These are phyloP conservation scores for Verticillium longisporum DNA, from an alignment of 2,329 filamentous ascomycete genomes.

Conservation along the genomic window DNA sequence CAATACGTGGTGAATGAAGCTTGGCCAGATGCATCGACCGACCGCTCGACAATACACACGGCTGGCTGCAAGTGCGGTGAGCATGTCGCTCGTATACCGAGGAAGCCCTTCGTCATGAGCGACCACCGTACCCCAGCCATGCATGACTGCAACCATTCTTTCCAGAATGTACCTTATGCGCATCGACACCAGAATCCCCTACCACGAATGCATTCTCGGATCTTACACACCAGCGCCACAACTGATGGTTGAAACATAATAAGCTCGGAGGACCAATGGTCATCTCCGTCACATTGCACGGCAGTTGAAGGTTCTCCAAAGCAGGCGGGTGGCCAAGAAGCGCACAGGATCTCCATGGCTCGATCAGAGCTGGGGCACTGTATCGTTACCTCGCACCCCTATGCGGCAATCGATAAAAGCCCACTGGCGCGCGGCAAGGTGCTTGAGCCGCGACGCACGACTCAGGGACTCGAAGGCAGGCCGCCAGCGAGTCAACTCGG, in stretches of 20 bases:
- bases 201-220: not conserved
- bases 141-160: too few relatives aligned
- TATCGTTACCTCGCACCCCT: not conserved
- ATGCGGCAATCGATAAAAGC: not conserved
- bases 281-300: not conserved
- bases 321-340: not conserved
- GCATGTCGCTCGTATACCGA: too few relatives aligned
- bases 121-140: too few relatives aligned
- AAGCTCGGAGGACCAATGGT: not conserved
- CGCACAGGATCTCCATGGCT: not conserved
- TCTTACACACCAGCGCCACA: not conserved
- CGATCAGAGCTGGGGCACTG: not conserved
- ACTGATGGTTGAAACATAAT: not conserved
- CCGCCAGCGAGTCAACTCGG: not conserved
- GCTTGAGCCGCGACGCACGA: not conserved
- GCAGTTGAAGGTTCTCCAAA: not conserved
- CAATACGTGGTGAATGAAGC: too few relatives aligned
- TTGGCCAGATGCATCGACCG: too few relatives aligned
- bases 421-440: constrained; percentile 2
- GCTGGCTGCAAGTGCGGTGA: too few relatives aligned
- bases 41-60: too few relatives aligned
- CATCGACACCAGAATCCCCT: not conserved
- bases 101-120: too few relatives aligned
- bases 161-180: too few relatives aligned
- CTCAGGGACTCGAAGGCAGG: not conserved